These are phyloP conservation scores for Xylaria intraflava DNA, from an alignment of 495 filamentous ascomycete genomes.

Conservation along the genomic window DNA sequence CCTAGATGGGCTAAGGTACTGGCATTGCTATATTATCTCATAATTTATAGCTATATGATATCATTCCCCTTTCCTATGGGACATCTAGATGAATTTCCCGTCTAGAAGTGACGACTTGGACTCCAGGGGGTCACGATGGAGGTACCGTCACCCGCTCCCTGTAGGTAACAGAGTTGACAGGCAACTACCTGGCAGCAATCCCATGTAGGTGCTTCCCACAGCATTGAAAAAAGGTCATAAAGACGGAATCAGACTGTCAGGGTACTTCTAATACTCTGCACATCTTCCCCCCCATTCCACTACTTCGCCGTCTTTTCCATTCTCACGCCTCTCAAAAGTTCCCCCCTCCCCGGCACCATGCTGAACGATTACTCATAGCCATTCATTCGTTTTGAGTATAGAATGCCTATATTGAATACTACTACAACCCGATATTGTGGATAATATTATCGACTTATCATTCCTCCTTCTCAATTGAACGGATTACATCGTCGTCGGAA, in stretches of 20 bases:
- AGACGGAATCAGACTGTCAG: no score
- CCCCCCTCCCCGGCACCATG: background rate
- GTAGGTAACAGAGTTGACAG: background rate
- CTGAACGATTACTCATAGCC: background rate
- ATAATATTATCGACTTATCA: background rate
- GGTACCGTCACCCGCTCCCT: background rate
- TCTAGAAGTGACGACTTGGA: background rate
- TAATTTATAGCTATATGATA: background rate
- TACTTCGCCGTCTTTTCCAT: background rate
- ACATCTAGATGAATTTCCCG: background rate
- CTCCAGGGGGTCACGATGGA: background rate
- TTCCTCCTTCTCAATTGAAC: background rate
- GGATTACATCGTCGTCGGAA: background rate
- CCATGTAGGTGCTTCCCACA: background rate
- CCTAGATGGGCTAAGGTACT: background rate
- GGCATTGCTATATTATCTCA: background rate
- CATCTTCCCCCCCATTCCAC: background rate
- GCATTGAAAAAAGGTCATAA: no score
- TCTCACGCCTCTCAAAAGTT: background rate
- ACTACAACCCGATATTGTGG: background rate
- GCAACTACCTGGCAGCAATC: background rate
- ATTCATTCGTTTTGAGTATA: background rate
- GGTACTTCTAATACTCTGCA: no score
- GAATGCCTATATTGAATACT: background rate
- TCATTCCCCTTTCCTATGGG: no score